A percentile compares a stretch with the other conserved stretches of the same genome.
Evolutionary conservation across 2,329 filamentous ascomycete species (phyloP).

Genomic region (Aspergillus fischeri): DNA sequence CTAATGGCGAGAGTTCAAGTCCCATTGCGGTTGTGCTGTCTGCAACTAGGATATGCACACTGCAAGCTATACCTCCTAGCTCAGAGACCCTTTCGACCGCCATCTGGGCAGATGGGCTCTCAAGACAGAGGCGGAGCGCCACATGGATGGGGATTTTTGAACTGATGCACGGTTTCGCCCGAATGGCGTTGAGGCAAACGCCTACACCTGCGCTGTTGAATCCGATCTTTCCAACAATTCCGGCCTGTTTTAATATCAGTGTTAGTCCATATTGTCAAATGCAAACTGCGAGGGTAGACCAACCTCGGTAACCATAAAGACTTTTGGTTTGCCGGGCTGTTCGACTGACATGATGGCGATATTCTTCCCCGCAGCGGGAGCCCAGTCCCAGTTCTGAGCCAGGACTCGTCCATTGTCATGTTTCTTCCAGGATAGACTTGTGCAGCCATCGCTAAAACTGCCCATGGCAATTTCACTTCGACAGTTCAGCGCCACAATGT

Average conservation of each 20-base stretch:
- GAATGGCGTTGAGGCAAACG: constrained; percentile 59
- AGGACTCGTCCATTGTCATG: constrained; percentile 35
- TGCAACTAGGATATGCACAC: constrained; percentile 54
- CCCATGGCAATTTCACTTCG: constrained; percentile 59
- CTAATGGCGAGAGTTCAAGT: constrained; percentile 27
- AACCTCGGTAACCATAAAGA: constrained; percentile 53
- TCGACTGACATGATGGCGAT: constrained; percentile 49
- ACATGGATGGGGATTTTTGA: constrained; percentile 58
- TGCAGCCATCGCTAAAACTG: constrained; percentile 56
- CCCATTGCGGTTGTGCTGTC: constrained; percentile 36
- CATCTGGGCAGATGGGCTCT: constrained; percentile 45
- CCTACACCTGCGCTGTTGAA: constrained; percentile 58
- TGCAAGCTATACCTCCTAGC: constrained; percentile 50
- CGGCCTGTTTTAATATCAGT: constrained; percentile 32
- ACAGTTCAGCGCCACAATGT: constrained; percentile 57
- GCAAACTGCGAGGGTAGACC: not conserved
- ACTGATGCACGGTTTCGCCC: constrained; percentile 51
- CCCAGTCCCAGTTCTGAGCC: constrained; percentile 61
- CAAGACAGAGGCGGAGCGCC: constrained; percentile 53
- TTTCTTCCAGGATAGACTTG: constrained; percentile 51
- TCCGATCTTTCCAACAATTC: constrained; percentile 63
- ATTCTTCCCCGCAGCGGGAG: constrained; percentile 47
- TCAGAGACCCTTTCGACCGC: constrained; percentile 45
- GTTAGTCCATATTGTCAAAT: not conserved
- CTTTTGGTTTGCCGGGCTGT: constrained; percentile 43